Base-by-base conservation (phyloP, 1,139 yeast species). In the Lodderomyces parapsilosis region DNA sequence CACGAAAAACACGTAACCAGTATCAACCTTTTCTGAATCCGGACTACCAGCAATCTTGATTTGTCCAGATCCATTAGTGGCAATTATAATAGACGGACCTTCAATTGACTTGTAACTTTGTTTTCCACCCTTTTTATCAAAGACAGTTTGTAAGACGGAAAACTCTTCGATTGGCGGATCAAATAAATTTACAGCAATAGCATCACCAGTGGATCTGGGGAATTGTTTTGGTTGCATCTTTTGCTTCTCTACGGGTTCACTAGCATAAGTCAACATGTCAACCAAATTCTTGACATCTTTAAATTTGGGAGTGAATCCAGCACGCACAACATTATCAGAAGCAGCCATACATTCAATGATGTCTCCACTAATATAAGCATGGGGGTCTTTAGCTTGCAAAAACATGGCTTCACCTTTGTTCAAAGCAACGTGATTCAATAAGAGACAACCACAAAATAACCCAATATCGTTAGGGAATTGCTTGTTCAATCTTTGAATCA, bases 261-360 rank as follows among this genome's bases (percentile, higher is more conserved):
- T 86, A 31, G 88, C 76, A 65, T 91, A 93, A 3, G 97, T 91
- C 64, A 93, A 79, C 95, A 88, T 89, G 43, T 78, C 81, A 32
- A 93, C 98, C 60, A 93, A 78, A 59, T 86, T 88, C 50, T 83
- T 69, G 45, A 93, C 98, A 64, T 94, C 99, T 69, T 91, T 93
- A 72, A 91, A 93, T 67, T 94, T 93, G 47, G 99, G 99, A 11
- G 99, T 93, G 73, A 93, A 93, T 8, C 99, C 99, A 6, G 98
- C 96, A 66, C 99, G 82, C 38, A 93, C 97, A 46, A 93, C 99
- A 59, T 93, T 93, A 64, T 93, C 99, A 33, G 96, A 85, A 10
- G 98, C 97, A 40, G 99, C 99, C 99, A 93, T 93, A 72, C 99
- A 94, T 69, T 93, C 99, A 58, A 93, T 91, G 54, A 93, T 93